phyloP scores from a whole-genome alignment of 345 rosid species.

The Aurinia saxatilis region DNA sequence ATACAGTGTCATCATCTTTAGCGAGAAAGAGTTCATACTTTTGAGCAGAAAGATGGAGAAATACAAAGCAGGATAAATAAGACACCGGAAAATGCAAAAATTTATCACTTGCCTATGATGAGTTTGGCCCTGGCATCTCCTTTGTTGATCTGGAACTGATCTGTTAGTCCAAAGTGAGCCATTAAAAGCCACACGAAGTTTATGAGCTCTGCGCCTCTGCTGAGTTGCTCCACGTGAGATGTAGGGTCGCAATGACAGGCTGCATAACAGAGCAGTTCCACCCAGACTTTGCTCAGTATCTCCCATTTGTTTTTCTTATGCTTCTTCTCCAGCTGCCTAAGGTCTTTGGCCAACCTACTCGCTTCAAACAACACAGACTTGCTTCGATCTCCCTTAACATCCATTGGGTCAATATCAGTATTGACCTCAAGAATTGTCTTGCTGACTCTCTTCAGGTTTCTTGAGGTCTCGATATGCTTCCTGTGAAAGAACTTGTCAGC shows the following conservation, averaged over 20 bases:
- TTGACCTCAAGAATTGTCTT: no score
- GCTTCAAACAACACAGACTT: slow-evolving; percentile 30
- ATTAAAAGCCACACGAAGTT: slow-evolving; percentile 62
- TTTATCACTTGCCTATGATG: slow-evolving; percentile 35
- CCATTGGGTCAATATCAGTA: no score
- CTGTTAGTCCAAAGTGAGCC: slow-evolving; percentile 64
- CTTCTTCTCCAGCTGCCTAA: no score
- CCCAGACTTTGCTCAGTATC: slow-evolving; percentile 57
- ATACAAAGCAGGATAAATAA: no score
- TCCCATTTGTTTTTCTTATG: no score
- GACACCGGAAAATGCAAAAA: no score
- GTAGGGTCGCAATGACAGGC: slow-evolving; percentile 49
- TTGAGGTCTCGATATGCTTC: no score
- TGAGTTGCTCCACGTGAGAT: slow-evolving; percentile 52
- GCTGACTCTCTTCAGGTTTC: no score
- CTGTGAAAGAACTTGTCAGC: slow-evolving; percentile 6
- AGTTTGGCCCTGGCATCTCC: slow-evolving; percentile 50
- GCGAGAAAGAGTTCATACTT: background rate
- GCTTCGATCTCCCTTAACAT: no score
- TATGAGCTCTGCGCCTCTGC: slow-evolving; percentile 62
- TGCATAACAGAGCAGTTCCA: slow-evolving; percentile 46
- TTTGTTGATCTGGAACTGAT: slow-evolving; percentile 49
- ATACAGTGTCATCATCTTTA: background rate
- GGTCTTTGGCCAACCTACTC: slow-evolving; percentile 21
- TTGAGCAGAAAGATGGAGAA: background rate